Conservation (phyloP, 2,329 filamentous ascomycete species). For the Hortaea werneckii region DNA sequence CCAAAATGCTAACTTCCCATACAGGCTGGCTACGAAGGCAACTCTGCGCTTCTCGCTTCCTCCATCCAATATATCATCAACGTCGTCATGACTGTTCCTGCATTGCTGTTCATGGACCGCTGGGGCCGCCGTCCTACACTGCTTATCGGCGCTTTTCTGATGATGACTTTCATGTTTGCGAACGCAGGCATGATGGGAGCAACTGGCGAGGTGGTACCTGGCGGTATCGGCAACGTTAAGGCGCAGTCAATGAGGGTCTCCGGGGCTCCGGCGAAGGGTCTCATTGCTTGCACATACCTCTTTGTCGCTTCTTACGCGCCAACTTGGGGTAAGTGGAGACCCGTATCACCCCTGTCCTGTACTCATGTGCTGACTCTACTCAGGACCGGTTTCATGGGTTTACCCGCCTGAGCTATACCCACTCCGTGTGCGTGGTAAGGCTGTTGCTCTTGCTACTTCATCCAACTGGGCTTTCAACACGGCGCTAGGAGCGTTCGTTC, state of each 20-base stretch:
- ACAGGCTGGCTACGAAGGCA: constrained; percentile 45
- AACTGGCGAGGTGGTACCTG: constrained; percentile 38
- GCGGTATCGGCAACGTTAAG: constrained; percentile 21
- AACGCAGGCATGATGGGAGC: constrained; percentile 52
- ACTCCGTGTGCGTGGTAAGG: constrained; percentile 52
- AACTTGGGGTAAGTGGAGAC: constrained; percentile 41
- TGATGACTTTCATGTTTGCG: constrained; percentile 53
- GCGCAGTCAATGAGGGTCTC: constrained; percentile 30
- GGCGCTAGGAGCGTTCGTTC: constrained; percentile 48
- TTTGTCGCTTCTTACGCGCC: constrained; percentile 61
- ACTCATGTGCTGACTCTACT: too few species aligned
- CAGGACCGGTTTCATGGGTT: constrained; percentile 42
- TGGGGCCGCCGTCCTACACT: constrained; percentile 64
- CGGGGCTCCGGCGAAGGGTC: constrained; percentile 29
- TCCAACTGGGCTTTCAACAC: constrained; percentile 50
- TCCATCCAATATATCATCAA: constrained; percentile 70
- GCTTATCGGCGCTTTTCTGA: constrained; percentile 53
- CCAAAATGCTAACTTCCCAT: neutral
- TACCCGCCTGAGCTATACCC: constrained; percentile 49
- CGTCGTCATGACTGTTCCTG: constrained; percentile 66
- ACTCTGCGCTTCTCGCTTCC: constrained; percentile 53
- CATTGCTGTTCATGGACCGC: constrained; percentile 62
- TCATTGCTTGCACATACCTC: constrained; percentile 62
- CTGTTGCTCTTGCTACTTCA: constrained; percentile 50
- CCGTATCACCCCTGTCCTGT: too few species aligned